phyloP scores from a whole-genome alignment of 805 yeast genomes.

The fission yeast (Schizosaccharomyces pombe) region DNA sequence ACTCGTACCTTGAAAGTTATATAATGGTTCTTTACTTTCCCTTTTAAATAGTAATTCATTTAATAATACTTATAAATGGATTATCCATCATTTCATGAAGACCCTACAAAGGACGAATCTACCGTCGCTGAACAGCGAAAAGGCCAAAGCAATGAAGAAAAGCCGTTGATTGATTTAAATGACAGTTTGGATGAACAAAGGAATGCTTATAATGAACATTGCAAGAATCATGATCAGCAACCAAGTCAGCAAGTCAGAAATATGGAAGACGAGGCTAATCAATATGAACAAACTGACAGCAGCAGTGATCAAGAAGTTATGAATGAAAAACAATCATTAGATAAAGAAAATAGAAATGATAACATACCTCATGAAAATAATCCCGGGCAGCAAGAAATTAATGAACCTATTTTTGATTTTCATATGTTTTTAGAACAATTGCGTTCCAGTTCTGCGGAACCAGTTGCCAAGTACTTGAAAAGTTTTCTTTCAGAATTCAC shows the following conservation, averaged over 20 bases:
- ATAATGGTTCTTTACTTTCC: no score
- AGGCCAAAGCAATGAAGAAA: background rate
- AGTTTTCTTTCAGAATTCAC: conserved; percentile 63
- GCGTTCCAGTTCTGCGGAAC: conserved; percentile 58
- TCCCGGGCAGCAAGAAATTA: background rate
- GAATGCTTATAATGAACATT: background rate
- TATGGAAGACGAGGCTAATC: background rate
- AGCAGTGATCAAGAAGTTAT: background rate
- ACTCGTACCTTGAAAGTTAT: no score
- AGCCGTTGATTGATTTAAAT: background rate
- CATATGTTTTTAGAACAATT: conserved; percentile 53
- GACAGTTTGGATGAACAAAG: background rate
- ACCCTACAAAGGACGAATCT: background rate
- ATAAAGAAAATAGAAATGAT: background rate
- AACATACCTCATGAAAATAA: background rate
- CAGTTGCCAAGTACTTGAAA: conserved; percentile 61
- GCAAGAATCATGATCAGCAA: background rate
- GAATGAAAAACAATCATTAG: background rate
- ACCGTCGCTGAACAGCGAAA: background rate
- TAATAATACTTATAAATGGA: no score
- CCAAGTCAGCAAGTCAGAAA: background rate
- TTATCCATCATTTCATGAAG: background rate
- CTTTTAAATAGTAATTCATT: no score
- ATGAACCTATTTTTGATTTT: conserved; percentile 37
- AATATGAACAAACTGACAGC: no score